Conservation (phyloP, 208 protist species). For the Leishmania tarentolae region DNA sequence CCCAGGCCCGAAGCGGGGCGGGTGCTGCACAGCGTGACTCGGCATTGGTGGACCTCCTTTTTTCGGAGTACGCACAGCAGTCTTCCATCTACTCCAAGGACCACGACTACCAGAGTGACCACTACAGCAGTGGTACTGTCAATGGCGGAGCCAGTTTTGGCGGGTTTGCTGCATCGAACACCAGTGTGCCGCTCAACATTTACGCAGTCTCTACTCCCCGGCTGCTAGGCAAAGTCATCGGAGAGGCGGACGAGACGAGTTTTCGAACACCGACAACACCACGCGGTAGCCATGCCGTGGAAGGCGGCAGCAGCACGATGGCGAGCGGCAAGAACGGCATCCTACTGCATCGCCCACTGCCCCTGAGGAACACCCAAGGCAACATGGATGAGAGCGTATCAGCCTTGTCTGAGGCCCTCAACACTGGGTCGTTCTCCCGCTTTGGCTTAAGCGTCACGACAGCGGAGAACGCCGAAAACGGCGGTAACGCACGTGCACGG, state of each 20-base stretch:
- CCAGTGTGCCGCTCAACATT: slow-evolving; percentile 13
- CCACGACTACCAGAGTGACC: slow-evolving; percentile 2
- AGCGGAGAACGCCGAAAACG: slow-evolving; percentile 2
- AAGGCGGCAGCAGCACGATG: neutral
- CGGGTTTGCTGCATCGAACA: neutral
- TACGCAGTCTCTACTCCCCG: neutral
- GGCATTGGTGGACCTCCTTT: slow-evolving; percentile 26
- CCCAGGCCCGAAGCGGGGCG: neutral
- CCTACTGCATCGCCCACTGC: neutral
- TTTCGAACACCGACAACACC: neutral
- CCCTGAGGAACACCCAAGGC: neutral
- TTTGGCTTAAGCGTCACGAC: neutral
- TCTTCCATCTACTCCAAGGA: slow-evolving; percentile 13
- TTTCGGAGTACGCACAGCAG: slow-evolving; percentile 34
- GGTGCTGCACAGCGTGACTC: slow-evolving; percentile 18
- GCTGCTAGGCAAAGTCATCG: neutral
- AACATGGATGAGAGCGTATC: slow-evolving; percentile 4
- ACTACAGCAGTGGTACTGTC: neutral
- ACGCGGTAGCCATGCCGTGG: neutral
- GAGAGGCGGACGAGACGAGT: slow-evolving; percentile 2
- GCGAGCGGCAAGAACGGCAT: slow-evolving; percentile 9
- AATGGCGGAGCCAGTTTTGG: neutral
- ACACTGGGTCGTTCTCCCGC: neutral
- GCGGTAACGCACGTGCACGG: neutral
- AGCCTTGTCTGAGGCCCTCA: slow-evolving; percentile 9